Conservation (phyloP, 805 yeast species). For the Millerozyma acaciae region DNA sequence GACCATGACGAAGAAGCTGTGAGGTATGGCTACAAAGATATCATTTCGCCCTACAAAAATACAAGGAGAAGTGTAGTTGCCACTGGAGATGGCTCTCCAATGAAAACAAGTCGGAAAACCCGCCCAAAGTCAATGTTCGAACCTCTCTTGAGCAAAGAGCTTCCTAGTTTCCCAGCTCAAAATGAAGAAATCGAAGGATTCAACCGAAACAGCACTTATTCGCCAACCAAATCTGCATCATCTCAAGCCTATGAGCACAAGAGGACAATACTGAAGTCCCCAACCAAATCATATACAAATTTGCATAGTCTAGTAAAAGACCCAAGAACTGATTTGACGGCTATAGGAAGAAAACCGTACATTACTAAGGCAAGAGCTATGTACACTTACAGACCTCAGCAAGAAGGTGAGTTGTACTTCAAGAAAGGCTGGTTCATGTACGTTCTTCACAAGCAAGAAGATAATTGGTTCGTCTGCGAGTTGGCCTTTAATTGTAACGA, state of each 20-base stretch:
- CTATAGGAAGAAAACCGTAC: slow-evolving; percentile 26
- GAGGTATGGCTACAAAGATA: slow-evolving; percentile 25
- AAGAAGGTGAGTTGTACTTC: slow-evolving; percentile 38
- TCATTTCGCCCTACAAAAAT: slow-evolving; percentile 11
- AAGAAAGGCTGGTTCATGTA: slow-evolving; percentile 41
- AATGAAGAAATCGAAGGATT: slow-evolving; percentile 6
- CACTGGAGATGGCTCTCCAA: slow-evolving; percentile 9
- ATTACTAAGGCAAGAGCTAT: slow-evolving; percentile 35
- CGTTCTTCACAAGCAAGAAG: slow-evolving; percentile 41
- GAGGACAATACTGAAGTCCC: slow-evolving; percentile 26
- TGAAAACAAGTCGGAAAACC: slow-evolving; percentile 1
- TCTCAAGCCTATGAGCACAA: neutral
- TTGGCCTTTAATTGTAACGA: slow-evolving; percentile 32
- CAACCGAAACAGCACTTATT: neutral
- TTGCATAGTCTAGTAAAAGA: slow-evolving; percentile 23
- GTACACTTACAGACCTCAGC: slow-evolving; percentile 38
- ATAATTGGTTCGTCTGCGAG: slow-evolving; percentile 44
- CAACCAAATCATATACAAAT: slow-evolving; percentile 31
- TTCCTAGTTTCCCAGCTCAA: neutral
- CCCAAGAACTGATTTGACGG: slow-evolving; percentile 20
- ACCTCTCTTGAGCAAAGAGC: slow-evolving; percentile 7
- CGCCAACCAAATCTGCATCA: too few relatives aligned
- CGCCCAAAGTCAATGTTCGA: slow-evolving; percentile 28
- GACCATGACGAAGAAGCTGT: slow-evolving; percentile 37
- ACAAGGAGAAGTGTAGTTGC: neutral